Base-by-base conservation (phyloP, 2,329 filamentous ascomycete genomes). In the Penicillium corylophilum region DNA sequence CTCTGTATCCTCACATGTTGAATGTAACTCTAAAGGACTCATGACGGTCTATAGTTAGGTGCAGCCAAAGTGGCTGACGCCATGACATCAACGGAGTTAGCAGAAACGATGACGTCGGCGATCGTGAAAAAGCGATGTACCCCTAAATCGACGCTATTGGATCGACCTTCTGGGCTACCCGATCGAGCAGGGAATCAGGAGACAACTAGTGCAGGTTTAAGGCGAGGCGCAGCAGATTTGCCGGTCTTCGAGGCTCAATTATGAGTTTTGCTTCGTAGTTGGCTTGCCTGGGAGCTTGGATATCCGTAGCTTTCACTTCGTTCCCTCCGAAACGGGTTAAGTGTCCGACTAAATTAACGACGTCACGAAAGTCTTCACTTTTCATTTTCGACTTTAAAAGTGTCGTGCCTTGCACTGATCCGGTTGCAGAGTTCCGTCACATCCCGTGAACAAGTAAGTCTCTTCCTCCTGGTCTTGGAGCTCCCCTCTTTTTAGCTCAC, bases 391-490 rank as follows among this genome's bases (percentile, higher is more conserved):
- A n/a, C n/a, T n/a, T n/a, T 16, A 16, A 16, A 16, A 16, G 15
- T 16, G 8, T n/a, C 7, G 31, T 9, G n/a, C 26, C 26, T 28
- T 28, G 26, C 3, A 18, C 29, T 10, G 12, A 5, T 48, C 47
- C 50, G 54, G 54, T 56, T 56, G 54, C 54, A 54, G 40, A 29
- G 44, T 65, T 67, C 65, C 65, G 65, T 59, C 55, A 55, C 58
- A 60, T 64, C 58, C 64, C 63, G 61, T 54, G 46, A 15, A 44
- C 20, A 18, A 51, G 42, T n/a, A 23, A 41, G 20, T 24, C 15
- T n/a, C 33, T 5, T 41, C 4, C 15, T 50, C 43, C 45, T 40
- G 43, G 29, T 16, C 38, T 36, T 45, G 31, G 42, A 38, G 24
- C 24, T 44, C 49, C 50, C 51, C 54, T 48, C 35, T 38, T 49